Base-by-base conservation (phyloP, 2,329 filamentous ascomycete genomes). In the Corniculantispora saksenae region DNA sequence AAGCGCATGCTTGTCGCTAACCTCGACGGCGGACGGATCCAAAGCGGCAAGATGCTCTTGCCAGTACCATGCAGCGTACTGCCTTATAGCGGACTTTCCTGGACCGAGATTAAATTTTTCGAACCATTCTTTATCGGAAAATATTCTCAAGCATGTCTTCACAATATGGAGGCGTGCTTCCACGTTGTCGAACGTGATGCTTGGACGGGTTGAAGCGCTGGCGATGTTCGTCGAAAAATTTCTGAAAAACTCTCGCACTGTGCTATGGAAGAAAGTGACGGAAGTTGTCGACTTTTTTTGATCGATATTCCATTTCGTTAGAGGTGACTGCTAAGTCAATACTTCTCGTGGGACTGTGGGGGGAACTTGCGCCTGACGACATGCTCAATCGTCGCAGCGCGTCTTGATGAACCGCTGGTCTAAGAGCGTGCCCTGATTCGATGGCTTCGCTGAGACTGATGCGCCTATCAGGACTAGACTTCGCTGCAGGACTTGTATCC, bases 31-130 rank as follows among this genome's bases (percentile, higher is more conserved):
- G 0, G 66, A 55, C 1, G 73, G 73, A 47, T 80, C 74, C 17
- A 81, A 69, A 0, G 72, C 73, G 0, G 73, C 73, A 15, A 80
- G 62, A 67, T 81, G 79, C 43, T 81, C 79, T 58, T 79, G 79
- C 79, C 79, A 81, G 64, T 81, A 81, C 79, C 79, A 80, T 0
- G 79, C 78, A 0, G 79, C 78, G 43, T 81, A 81, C 53, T 78
- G 76, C 64, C 71, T 76, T 23, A 78, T 74, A 0, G 76, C 71
- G 8, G 74, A 68, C 2, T 70, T 71, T 0, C 74, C 73, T 19
- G 67, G 61, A 0, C 72, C 70, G 0, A 78, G 68, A 0, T 74
- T 68, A 3, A 70, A 65, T 10, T 66, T 69, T 3, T 72, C 67
- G 38, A 78, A 78, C 69, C 73, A 74, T 0, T 66, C 15, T 23